Conservation (phyloP, 805 yeast species). For the Starmerella stellata region DNA sequence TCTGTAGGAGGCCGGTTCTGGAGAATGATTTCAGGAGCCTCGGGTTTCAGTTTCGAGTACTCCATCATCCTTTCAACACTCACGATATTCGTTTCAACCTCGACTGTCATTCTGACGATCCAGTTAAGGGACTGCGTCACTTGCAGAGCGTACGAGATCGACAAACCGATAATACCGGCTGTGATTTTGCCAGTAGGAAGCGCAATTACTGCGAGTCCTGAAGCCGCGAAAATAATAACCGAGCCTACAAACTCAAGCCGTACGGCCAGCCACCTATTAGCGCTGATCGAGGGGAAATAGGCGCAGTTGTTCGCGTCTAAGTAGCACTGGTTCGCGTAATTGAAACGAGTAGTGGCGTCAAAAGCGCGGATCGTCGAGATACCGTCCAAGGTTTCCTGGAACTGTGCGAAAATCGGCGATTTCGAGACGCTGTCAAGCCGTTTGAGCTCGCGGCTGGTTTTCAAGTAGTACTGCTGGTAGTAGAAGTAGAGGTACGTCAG, state of each 20-base stretch:
- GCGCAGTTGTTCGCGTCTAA: conserved; percentile 83
- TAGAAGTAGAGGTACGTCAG: conserved; percentile 43
- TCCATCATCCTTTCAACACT: conserved; percentile 90
- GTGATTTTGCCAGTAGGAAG: conserved; percentile 50
- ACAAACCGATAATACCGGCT: conserved; percentile 86
- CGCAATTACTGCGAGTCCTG: conserved; percentile 60
- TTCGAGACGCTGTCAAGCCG: conserved; percentile 50
- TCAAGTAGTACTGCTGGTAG: conserved; percentile 52
- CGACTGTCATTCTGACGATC: conserved; percentile 98
- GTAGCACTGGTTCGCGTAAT: conserved; percentile 32
- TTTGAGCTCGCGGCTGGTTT: conserved; percentile 60
- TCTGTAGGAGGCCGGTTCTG: conserved; percentile 43
- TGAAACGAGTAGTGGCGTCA: conserved; percentile 46
- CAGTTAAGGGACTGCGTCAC: conserved; percentile 86
- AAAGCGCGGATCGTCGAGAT: conserved; percentile 64
- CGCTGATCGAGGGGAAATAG: conserved; percentile 75
- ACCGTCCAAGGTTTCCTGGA: conserved; percentile 68
- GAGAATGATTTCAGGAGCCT: conserved; percentile 59
- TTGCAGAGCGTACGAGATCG: conserved; percentile 82
- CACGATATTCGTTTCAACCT: conserved; percentile 92
- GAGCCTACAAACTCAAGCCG: conserved; percentile 86
- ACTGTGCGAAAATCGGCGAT: conserved; percentile 64
- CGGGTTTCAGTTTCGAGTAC: conserved; percentile 60
- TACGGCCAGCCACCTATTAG: conserved; percentile 95
- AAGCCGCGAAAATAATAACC: conserved; percentile 66